phyloP scores from a whole-genome alignment of 257 asterid genomes.

The Scutellaria galericulata region DNA sequence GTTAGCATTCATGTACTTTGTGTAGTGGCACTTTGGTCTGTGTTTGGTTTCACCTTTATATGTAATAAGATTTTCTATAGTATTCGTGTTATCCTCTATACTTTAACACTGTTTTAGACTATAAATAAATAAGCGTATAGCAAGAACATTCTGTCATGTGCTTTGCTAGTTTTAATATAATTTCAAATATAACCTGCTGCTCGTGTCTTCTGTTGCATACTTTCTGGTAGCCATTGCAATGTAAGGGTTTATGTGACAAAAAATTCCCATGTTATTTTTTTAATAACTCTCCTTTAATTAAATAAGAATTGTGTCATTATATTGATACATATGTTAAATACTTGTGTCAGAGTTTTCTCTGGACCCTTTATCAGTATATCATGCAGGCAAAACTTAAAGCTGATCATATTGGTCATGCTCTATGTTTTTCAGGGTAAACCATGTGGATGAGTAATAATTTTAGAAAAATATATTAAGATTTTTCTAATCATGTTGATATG shows the following conservation, averaged over 20 bases:
- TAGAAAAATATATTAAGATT: background rate
- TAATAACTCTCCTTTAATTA: background rate
- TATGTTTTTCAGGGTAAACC: background rate
- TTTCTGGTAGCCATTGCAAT: background rate
- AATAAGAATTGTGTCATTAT: background rate
- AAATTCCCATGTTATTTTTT: background rate
- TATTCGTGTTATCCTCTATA: background rate
- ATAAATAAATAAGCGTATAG: background rate
- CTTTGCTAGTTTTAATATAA: background rate
- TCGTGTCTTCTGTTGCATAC: background rate
- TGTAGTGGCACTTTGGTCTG: slow-evolving; percentile 3
- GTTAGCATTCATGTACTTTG: slow-evolving; percentile 47
- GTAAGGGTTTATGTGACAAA: background rate
- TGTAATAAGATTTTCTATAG: background rate
- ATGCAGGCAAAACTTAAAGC: slow-evolving; percentile 17
- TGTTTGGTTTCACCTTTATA: slow-evolving; percentile 14
- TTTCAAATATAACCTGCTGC: slow-evolving; percentile 18
- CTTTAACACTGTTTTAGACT: background rate
- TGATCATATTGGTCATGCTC: slow-evolving; percentile 1
- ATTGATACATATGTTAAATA: background rate
- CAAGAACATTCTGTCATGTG: background rate
- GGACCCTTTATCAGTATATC: background rate
- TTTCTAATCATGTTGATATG: slow-evolving; percentile 5
- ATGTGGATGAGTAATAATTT: slow-evolving; percentile 1
- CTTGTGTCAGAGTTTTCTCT: background rate